Percentiles rank a stretch among this genome's conserved stretches.
Evolutionary conservation across 371 early-diverging fungal genomes (phyloP).

Genomic region (Lichtheimia corymbifera): DNA sequence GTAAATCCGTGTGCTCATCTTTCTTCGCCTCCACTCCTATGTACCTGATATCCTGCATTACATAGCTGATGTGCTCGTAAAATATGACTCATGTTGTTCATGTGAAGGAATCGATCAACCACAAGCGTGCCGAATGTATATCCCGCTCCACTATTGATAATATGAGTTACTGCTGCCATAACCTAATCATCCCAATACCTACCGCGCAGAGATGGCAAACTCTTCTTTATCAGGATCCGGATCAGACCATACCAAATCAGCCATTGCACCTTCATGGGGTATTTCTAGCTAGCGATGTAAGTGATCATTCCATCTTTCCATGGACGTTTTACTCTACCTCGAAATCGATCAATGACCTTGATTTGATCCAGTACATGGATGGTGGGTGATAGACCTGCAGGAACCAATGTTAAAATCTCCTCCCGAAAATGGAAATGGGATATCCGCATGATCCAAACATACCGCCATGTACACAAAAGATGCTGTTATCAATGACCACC

Average conservation of each 20-base stretch:
- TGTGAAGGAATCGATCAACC: slow-evolving; percentile 80
- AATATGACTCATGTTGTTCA: slow-evolving; percentile 87
- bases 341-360: slow-evolving; percentile 84
- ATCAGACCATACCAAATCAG: slow-evolving; percentile 99
- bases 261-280: slow-evolving; percentile 98
- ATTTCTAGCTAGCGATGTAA: slow-evolving; percentile 64
- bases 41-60: slow-evolving; percentile 91
- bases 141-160: slow-evolving; percentile 81
- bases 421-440: not conserved
- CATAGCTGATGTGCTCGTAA: slow-evolving; percentile 96
- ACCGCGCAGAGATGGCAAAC: slow-evolving; percentile 86
- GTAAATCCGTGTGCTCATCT: not conserved
- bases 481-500: slow-evolving; percentile 89
- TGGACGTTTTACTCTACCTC: slow-evolving; percentile 53
- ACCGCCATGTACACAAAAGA: slow-evolving; percentile 98
- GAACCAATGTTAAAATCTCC: not conserved
- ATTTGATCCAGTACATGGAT: slow-evolving; percentile 94
- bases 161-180: not conserved
- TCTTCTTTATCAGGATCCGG: slow-evolving; percentile 84
- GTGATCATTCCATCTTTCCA: not conserved
- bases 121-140: slow-evolving; percentile 90
- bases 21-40: slow-evolving; percentile 9
- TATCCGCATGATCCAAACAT: slow-evolving; percentile 1
- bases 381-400: slow-evolving; percentile 85
- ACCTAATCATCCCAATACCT: not conserved